Evolutionary conservation across 2,329 filamentous ascomycete genomes (phyloP), one percentile per base, ranked within the genome.

Genomic region (Penicillium crustosum): DNA sequence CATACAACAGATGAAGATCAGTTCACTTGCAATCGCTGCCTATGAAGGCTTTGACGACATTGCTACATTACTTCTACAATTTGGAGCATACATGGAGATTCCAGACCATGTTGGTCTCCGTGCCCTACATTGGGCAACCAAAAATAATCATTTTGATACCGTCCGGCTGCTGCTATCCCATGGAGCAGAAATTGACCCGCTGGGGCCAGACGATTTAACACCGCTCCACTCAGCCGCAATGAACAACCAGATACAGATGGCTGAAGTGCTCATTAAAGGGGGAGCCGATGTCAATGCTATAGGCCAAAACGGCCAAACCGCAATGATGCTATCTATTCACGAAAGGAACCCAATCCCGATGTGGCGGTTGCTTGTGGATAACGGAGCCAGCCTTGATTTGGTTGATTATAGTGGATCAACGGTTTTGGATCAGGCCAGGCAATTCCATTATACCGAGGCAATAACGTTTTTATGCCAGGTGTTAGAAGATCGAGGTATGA

Each of bases 21-120:
- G 29, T 3, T 61, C 66, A 0, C 48, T 70, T 9, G 29, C 55
- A 9, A 25, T 58, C 8, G 65, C 66, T 1, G 58, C 55, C 1
- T 39, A 59, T 6, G 6, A 47, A 15, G 64, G 64, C 6, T 12
- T 35, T 13, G 29, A 33, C 15, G 27, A 52, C 8, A 31, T 57
- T 48, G 25, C 27, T 2, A 25, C 48, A 31, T 48, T 41, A 4
- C 35, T 55, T 23, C 27, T 55, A 17, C 36, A 48, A 2, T 15
- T 19, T 9, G 52, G 52, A 7, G 49, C 49, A 7, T 35, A 19
- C 29, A 33, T 17, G 9, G 29, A 48, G 10, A 35, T 33, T 19
- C 1, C 19, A 15, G 29, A 48, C 19, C 29, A 23, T 12, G 2
- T 17, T 15, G 44, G 44, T 10, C n/a, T 10, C n/a, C 12, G n/a